Evolutionary conservation across 2,329 filamentous ascomycete genomes (phyloP), one percentile per base, ranked within the genome.

Genomic region (Aaosphaeria arxii): DNA sequence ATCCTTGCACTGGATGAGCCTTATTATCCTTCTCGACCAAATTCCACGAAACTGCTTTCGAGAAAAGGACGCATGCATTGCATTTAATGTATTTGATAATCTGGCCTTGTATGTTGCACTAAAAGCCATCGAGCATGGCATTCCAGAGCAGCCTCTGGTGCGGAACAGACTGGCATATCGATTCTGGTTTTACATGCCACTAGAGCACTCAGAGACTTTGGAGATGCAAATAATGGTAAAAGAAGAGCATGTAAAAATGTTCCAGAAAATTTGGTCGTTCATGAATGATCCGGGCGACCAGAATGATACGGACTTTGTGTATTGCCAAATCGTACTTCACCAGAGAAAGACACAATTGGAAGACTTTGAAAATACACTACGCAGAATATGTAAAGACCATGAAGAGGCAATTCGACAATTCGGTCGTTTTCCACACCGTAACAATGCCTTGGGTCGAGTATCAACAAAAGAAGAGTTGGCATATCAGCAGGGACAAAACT

Each of bases 11-110:
- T 44, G 46, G 46, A 30, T 48, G 30, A 45, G 46, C 33, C 31
- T 48, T 11, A 41, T 48, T 30, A 45, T 48, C 11, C 29, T 45
- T 40, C 30, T 48, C 28, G 33, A 45, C 29, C 36, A 48, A 33
- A 24, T 45, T 9, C 42, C 46, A 29, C 17, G 46, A 41, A 48
- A 48, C 17, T 48, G 46, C 42, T 48, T 48, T 39, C 24, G 46
- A 41, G 42, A 31, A n/a, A 36, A 17, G n/a, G 11, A 44, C 9
- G 29, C 36, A 17, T 11, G 28, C 7, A 40, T 48, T 28, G 42
- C 42, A n/a, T 48, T 31, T 29, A 48, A 28, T n/a, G 2, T 45
- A 11, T 48, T 48, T 40, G 46, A 48, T 41, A 41, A 33, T 40
- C 32, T 40, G 39, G 39, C 39, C 24, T 17, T 40, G 7, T 7